These are phyloP conservation scores for Panicum virgatum DNA, from an alignment of 202 grass and related monocot species.

Conservation along the genomic window DNA sequence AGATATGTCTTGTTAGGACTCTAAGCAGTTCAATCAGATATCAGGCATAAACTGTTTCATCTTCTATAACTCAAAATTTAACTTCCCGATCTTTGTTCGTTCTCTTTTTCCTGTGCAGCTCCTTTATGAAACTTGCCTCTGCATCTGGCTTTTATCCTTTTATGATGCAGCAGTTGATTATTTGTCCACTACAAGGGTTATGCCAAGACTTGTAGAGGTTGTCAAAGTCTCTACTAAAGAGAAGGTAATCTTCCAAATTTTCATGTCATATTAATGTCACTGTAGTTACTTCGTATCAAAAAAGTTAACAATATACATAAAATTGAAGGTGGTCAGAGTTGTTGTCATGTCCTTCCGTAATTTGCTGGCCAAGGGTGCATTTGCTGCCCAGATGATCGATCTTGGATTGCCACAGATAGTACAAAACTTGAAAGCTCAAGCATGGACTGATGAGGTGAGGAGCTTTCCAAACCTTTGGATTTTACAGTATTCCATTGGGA, in stretches of 20 bases:
- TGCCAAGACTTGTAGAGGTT: constrained; percentile 88
- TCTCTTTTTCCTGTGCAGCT: constrained; percentile 65
- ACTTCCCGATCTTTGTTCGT: constrained; percentile 22
- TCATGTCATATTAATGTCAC: not conserved
- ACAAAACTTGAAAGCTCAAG: constrained; percentile 91
- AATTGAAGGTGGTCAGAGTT: constrained; percentile 83
- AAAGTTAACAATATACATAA: constrained; percentile 2
- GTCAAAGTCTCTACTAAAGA: constrained; percentile 96
- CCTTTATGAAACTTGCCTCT: constrained; percentile 94
- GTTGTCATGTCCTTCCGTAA: constrained; percentile 85
- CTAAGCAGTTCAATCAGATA: not conserved
- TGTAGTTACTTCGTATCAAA: not conserved
- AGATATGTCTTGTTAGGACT: constrained; percentile 14
- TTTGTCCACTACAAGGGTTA: constrained; percentile 79
- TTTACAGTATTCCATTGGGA: constrained; percentile 1
- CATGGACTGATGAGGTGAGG: constrained; percentile 94
- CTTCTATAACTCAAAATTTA: constrained; percentile 24
- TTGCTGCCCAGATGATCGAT: constrained; percentile 97
- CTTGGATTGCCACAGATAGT: constrained; percentile 90
- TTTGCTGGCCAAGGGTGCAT: constrained; percentile 75
- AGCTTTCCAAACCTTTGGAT: constrained; percentile 6
- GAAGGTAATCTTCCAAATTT: constrained; percentile 56
- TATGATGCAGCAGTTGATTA: constrained; percentile 89
- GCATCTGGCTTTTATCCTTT: constrained; percentile 94
- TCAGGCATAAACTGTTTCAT: not conserved